Conservation (phyloP, 148 eudicot species). For the Amaranthus cruentus region DNA sequence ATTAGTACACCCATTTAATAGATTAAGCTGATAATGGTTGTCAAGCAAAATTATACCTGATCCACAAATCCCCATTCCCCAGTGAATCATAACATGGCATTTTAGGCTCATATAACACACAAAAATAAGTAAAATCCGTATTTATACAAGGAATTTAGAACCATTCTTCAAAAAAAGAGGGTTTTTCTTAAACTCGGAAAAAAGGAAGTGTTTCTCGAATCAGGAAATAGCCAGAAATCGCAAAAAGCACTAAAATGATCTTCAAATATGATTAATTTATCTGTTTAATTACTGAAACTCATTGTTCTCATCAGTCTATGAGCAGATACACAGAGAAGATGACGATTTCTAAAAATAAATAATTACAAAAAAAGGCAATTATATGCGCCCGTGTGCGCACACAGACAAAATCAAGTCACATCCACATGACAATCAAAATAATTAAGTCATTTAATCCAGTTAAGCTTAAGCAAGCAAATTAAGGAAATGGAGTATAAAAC, state of each 20-base stretch:
- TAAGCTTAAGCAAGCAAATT: no score
- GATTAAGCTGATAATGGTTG: no score
- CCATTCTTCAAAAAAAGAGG: neutral
- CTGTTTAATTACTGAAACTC: neutral
- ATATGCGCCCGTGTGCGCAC: neutral
- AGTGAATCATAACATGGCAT: no score
- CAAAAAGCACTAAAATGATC: neutral
- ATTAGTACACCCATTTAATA: neutral
- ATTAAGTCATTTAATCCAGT: no score
- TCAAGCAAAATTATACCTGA: no score
- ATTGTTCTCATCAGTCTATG: neutral
- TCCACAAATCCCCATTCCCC: no score
- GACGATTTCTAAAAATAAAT: no score
- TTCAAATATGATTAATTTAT: neutral
- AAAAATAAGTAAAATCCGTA: neutral
- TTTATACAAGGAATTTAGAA: neutral
- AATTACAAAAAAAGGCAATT: neutral
- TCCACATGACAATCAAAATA: neutral
- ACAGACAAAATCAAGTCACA: conserved; percentile 3
- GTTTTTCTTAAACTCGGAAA: neutral
- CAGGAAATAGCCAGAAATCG: neutral
- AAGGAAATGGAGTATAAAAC: no score
- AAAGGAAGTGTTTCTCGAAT: neutral
- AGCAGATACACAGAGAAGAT: neutral
- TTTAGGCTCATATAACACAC: neutral